These are phyloP conservation scores for Ophiostoma triangulosporum DNA, from an alignment of 2,329 filamentous ascomycete genomes.

Conservation along the genomic window DNA sequence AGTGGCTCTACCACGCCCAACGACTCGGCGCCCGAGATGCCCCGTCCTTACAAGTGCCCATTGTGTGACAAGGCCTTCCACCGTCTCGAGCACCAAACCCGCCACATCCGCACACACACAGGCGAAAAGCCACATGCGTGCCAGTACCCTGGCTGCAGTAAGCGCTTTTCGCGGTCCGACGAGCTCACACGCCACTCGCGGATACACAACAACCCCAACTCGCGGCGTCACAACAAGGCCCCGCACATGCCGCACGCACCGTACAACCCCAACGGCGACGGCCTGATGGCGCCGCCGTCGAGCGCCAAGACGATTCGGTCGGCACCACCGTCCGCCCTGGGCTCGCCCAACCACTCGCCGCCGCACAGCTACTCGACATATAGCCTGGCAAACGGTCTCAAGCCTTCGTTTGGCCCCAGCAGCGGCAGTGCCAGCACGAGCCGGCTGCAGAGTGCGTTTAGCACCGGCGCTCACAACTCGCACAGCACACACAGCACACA, in stretches of 20 bases:
- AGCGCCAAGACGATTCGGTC: conserved; percentile 72
- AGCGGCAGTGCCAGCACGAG: conserved; percentile 16
- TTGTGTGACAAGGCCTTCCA: conserved; percentile 98
- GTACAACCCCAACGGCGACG: conserved; percentile 34
- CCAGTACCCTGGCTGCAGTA: conserved; percentile 88
- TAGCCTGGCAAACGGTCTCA: conserved; percentile 33
- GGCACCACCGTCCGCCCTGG: conserved; percentile 72
- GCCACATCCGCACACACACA: conserved; percentile 71
- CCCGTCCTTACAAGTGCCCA: conserved; percentile 94
- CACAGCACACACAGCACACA: background rate
- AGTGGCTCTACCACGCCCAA: conserved; percentile 41
- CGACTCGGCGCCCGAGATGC: conserved; percentile 54
- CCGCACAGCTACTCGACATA: conserved; percentile 76
- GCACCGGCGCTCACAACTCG: background rate
- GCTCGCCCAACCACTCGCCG: conserved; percentile 90
- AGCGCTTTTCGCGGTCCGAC: conserved; percentile 91
- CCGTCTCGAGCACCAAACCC: conserved; percentile 83
- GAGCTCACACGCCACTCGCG: conserved; percentile 92
- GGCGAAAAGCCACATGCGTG: conserved; percentile 90
- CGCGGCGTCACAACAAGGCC: conserved; percentile 77
- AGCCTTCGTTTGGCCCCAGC: conserved; percentile 34
- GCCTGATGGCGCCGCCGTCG: conserved; percentile 65
- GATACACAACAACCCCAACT: conserved; percentile 99
- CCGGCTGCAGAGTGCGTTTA: background rate
- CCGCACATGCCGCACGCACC: conserved; percentile 31